A percentile compares a stretch with the other conserved stretches of the same genome.
Conservation (phyloP, 148 eudicot genomes). For the Fagopyrum tataricum region DNA sequence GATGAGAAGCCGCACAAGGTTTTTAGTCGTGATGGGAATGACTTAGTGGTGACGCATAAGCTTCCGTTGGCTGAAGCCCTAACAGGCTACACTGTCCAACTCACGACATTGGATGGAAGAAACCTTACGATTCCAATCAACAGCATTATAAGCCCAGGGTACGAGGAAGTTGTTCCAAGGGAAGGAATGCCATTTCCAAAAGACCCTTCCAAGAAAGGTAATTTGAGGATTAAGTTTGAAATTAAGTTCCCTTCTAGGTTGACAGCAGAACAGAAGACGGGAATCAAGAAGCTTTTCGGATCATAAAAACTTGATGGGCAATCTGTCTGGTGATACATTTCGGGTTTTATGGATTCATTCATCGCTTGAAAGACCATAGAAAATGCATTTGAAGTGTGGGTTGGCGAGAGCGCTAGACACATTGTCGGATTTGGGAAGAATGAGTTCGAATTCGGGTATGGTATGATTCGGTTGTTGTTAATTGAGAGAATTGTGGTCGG, state of each 20-base stretch:
- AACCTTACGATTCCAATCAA: constrained; percentile 37
- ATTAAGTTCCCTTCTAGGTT: constrained; percentile 53
- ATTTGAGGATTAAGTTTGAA: constrained; percentile 58
- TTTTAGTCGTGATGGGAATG: constrained; percentile 64
- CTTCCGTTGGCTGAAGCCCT: constrained; percentile 57
- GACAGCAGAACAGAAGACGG: constrained; percentile 47
- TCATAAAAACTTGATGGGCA: constrained; percentile 3
- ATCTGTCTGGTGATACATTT: not conserved
- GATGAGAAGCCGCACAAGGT: constrained; percentile 70
- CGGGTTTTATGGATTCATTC: not conserved
- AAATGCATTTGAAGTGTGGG: not conserved
- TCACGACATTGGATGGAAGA: constrained; percentile 61
- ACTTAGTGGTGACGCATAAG: constrained; percentile 35
- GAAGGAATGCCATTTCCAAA: constrained; percentile 77
- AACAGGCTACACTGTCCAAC: constrained; percentile 43
- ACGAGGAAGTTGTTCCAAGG: constrained; percentile 50
- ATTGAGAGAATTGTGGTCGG: too few species aligned
- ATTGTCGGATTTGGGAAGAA: too few species aligned
- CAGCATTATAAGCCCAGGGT: constrained; percentile 43
- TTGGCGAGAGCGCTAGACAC: too few species aligned
- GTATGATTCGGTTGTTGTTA: too few species aligned
- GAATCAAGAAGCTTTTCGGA: constrained; percentile 47
- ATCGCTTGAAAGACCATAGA: not conserved
- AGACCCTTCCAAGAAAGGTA: constrained; percentile 54
- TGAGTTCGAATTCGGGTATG: too few species aligned